Evolutionary conservation across 495 filamentous ascomycete genomes (phyloP), one percentile per base, ranked within the genome.

Genomic region (Aspergillus hancockii): DNA sequence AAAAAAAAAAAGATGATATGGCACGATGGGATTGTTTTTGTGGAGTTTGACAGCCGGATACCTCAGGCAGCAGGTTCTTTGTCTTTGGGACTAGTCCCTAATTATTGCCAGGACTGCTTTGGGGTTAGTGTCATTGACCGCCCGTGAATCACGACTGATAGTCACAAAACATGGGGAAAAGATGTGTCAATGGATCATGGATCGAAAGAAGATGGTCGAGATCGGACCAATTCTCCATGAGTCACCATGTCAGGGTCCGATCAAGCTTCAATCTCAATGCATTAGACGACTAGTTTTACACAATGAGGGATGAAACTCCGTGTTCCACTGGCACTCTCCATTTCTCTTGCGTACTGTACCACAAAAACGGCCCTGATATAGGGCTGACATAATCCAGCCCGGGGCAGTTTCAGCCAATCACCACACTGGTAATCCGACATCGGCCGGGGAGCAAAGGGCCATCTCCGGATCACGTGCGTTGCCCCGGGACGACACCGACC

Each of bases 391-490:
- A 36, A 36, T 36, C 34, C 34, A 3, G 34, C 34, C 13, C 14
- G 14, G 13, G 3, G 10, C 38, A 6, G 4, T 9, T 18, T 10
- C 38, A 30, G 7, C 63, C 65, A 67, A 66, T 67, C 59, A 67
- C 13, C 13, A 21, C 1, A n/a, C 53, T 13, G 14, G 0, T 25
- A 51, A 55, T 58, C 71, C 73, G 68, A 67, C 64, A 66, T 73
- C 67, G 70, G 69, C 69, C 73, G 75, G 73, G 76, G 76, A 79
- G 75, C 30, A 41, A 13, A 0, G 8, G 52, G 32, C 9, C 58
- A 61, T 73, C 72, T 79, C 76, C 76, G 76, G 62, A 36, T 67
- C 68, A 74, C 66, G 69, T 69, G 66, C 12, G 5, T 16, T 18
- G 47, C 53, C 56, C 19, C 49, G 21, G 54, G 52, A 28, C 51